Conservation (phyloP, 2,329 filamentous ascomycete genomes). For the Aspergillus felis region DNA sequence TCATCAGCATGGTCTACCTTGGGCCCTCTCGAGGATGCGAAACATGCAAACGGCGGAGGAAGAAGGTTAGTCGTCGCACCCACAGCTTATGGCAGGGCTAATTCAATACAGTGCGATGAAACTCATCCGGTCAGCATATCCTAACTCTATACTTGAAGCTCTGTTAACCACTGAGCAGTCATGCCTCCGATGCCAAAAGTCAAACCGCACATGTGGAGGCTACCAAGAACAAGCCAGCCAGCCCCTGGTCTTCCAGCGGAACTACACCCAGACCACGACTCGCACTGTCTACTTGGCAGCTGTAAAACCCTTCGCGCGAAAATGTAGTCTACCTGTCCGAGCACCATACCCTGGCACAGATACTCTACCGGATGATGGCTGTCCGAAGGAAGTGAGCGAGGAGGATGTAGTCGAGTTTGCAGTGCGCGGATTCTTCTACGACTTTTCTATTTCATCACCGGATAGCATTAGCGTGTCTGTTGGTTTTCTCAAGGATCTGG, state of each 20-base stretch:
- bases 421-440: slow-evolving; percentile 4
- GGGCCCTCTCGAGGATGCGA: slow-evolving; percentile 4
- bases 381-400: not conserved
- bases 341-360: not conserved
- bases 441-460: not conserved
- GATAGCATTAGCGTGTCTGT: not conserved
- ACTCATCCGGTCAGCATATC: slow-evolving; percentile 4
- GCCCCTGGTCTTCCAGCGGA: slow-evolving; percentile 1
- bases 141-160: no score
- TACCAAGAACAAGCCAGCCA: not conserved
- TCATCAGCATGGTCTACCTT: slow-evolving; percentile 1
- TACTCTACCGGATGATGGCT: not conserved
- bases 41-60: slow-evolving; percentile 2
- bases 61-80: slow-evolving; percentile 1
- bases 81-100: not conserved
- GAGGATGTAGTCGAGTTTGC: not conserved
- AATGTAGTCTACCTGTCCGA: slow-evolving; percentile 2
- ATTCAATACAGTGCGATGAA: slow-evolving; percentile 4
- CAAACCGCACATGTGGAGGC: slow-evolving; percentile 2
- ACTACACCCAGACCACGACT: not conserved
- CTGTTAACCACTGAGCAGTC: not conserved
- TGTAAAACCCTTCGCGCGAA: slow-evolving; percentile 1
- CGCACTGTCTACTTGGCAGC: no score
- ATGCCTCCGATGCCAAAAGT: slow-evolving; percentile 1
- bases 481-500: slow-evolving; percentile 1